Base-by-base conservation (phyloP, 202 grass and related monocot species). In the Brachypodium distachyon region DNA sequence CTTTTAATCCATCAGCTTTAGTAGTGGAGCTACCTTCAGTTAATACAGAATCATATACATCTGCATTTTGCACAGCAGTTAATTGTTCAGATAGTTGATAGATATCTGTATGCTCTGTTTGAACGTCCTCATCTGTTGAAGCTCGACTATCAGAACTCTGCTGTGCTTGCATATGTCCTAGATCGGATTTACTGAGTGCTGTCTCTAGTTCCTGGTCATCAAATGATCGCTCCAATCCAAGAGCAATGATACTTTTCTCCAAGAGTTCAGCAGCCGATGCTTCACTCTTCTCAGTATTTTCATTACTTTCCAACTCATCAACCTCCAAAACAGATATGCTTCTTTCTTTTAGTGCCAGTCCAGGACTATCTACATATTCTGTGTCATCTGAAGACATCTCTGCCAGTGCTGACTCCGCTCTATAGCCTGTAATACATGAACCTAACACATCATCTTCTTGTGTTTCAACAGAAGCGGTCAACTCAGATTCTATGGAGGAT, bases 311-410 rank as follows among this genome's bases (percentile, higher is more conserved):
- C 37, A 78, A 16, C 29, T 7, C 71, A 59, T 76, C 72, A 28
- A 57, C 83, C 72, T 77, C 79, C 72, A 49, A 85, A 60, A 80
- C 67, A 18, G 70, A 76, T 82, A 47, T 82, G 71, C 46, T 79
- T 64, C 52, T 72, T 88, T 90, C 72, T 70, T 76, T 47, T 50
- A 17, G 62, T 50, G 61, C 44, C 55, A 42, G 43, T 81, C 32
- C 36, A 84, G 51, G 58, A 52, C 75, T 76, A 32, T 84, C 48
- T 43, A 70, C n/a, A 16, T 23, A 57, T 80, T 77, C 72, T 63
- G 46, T 77, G 58, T 69, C 48, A 78, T 34, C 40, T 75, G 67
- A 26, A 53, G 72, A 55, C 3, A 70, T 5, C 39, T 78, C 53
- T 74, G 60, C 21, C 53, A 77, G 43, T 58, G 71, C 66, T 17